Evolutionary conservation across 495 filamentous ascomycete genomes (phyloP), one percentile per base, ranked within the genome.

Genomic region (Aspergillus saccharolyticus): DNA sequence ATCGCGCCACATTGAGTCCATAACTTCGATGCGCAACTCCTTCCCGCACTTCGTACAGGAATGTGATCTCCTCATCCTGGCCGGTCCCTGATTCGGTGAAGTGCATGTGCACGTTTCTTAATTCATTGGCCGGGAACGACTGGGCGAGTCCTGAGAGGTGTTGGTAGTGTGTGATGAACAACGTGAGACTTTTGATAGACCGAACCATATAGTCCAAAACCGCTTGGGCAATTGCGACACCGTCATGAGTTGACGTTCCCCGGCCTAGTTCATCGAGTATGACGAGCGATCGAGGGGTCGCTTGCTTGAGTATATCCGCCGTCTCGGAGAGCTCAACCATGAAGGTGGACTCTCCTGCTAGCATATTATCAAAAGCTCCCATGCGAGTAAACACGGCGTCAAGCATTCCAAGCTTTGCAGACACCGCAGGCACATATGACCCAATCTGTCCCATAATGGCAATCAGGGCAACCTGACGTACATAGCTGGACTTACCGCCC

Each of bases 101-200:
- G 42, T 82, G 81, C 87, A 93, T 91, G 66, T 94, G 90, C 55
- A 92, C 86, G 66, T 91, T 93, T 55, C 75, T 82, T 18, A 92
- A 77, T 55, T 82, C 80, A 9, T 77, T 70, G 30, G 77, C 68
- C 9, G 76, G 73, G 57, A 92, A 88, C 5, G 83, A 80, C 15
- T 83, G 80, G 4, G 83, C 88, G 59, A 96, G 80, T 44, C 78
- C 74, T 12, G 88, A 85, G 2, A 98, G 82, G 57, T 83, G 83
- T 67, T 97, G 95, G 71, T 98, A 97, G 74, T 98, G 94, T 44
- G 94, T 98, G 67, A 97, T 94, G 76, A 98, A 98, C 18, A 97
- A 76, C 4, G 89, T 92, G 57, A 97, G 74, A 50, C 90, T 90
- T 53, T 78, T 76, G 2, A 85, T 76, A 2, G 89, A 83, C 42